Conservation (phyloP, 805 yeast species). For the Saccharomycodes ludwigii region DNA sequence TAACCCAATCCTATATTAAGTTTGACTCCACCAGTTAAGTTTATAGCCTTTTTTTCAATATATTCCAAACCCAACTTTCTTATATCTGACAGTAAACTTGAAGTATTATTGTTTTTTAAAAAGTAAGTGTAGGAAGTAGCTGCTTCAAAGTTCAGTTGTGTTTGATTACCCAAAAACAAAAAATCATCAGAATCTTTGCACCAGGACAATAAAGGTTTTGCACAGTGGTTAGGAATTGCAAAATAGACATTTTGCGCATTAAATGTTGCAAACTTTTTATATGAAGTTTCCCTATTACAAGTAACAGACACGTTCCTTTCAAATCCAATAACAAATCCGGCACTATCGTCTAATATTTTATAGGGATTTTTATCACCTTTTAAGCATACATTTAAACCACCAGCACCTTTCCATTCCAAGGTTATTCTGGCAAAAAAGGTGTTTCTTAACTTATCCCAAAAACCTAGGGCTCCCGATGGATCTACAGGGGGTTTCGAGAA, state of each 20-base stretch:
- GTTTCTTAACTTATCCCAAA: constrained; percentile 83
- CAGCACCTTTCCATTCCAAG: constrained; percentile 38
- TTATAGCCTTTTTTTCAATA: constrained; percentile 43
- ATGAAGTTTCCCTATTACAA: constrained; percentile 56
- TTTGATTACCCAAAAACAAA: constrained; percentile 34
- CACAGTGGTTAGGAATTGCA: constrained; percentile 65
- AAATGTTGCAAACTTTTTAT: constrained; percentile 53
- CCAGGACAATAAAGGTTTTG: constrained; percentile 46
- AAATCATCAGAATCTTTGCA: constrained; percentile 33
- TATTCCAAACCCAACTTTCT: constrained; percentile 15
- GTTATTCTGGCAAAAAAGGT: constrained; percentile 61
- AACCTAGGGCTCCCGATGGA: constrained; percentile 73
- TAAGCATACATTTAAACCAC: constrained; percentile 43
- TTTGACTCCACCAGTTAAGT: constrained; percentile 46
- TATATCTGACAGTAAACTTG: constrained; percentile 11
- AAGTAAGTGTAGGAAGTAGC: constrained; percentile 40
- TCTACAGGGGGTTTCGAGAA: constrained; percentile 86
- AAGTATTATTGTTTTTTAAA: constrained; percentile 16
- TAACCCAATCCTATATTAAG: constrained; percentile 47
- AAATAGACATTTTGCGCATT: constrained; percentile 50
- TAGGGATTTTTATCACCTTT: constrained; percentile 80
- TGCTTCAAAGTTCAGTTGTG: constrained; percentile 27
- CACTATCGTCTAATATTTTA: constrained; percentile 44
- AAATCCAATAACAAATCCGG: constrained; percentile 75
- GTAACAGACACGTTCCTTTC: constrained; percentile 44